Evolutionary conservation across 495 filamentous ascomycete genomes (phyloP), one percentile per base, ranked within the genome.

Genomic region (Penicillium soppii): DNA sequence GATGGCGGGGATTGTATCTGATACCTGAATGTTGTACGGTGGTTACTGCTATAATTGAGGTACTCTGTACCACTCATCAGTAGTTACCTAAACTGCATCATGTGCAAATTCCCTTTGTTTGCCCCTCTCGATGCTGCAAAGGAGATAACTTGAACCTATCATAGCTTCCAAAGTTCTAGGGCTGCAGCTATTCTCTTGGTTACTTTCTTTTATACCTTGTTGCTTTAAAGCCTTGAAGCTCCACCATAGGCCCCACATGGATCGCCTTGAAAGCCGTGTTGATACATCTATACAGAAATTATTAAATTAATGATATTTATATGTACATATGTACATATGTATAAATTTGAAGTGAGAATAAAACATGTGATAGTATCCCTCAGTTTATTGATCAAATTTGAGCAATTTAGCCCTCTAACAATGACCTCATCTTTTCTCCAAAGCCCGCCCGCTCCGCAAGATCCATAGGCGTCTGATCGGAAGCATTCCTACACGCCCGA

Each of bases 1-100:
- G 21, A 52, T 52, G 40, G 49, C 30, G 49, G 49, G 49, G 49
- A n/a, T 26, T 27, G 49, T 52, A 44, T 21, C 21, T 5, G 41
- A 40, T 52, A 52, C 49, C 7, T 41, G 27, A 2, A 0, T 12
- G n/a, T 30, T 16, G n/a, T 30, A 49, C 22, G 19, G 27, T 22
- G 19, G 2, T 22, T 16, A 4, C 16, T 5, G 16, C 13, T 17
- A 4, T 8, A 13, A 37, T 19, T 13, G 13, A 5, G 5, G 44
- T 47, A 47, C 20, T 13, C 6, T 7, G 8, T 47, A 47, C 44
- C 6, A 35, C 4, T 5, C 12, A 19, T n/a, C 19, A 2, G 27
- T 33, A 27, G n/a, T n/a, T 22, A n/a, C 27, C 27, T 30, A 16
- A 23, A 32, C 29, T 7, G 3, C 13, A 3, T 12, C 8, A 7